Conservation (phyloP, 805 yeast genomes). For the Torulaspora indica region DNA sequence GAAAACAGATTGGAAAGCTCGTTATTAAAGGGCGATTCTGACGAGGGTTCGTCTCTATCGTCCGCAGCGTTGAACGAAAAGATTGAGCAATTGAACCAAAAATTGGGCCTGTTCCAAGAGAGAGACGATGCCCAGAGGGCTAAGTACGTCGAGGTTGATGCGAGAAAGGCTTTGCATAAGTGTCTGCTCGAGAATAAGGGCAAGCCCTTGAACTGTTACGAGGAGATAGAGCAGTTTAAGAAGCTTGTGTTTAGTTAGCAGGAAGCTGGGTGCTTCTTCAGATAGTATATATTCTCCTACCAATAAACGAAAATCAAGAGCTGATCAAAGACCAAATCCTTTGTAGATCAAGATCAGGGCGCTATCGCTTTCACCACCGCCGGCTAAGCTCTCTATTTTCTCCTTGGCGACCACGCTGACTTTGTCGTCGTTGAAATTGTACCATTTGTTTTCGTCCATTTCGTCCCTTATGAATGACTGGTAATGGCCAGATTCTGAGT, state of each 20-base stretch:
- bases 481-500: constrained; percentile 97
- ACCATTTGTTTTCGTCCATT: constrained; percentile 78
- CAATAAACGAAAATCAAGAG: background rate
- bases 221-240: constrained; percentile 67
- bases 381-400: constrained; percentile 79
- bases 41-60: constrained; percentile 18
- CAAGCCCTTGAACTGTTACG: constrained; percentile 75
- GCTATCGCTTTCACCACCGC: constrained; percentile 97
- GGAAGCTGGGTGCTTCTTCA: constrained; percentile 1
- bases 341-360: constrained; percentile 86
- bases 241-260: constrained; percentile 40
- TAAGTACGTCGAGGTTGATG: constrained; percentile 33
- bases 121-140: constrained; percentile 26
- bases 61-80: constrained; percentile 40
- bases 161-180: constrained; percentile 44
- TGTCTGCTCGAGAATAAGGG: constrained; percentile 60
- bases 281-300: constrained; percentile 11
- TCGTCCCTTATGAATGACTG: constrained; percentile 81
- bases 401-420: constrained; percentile 74
- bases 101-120: constrained; percentile 37
- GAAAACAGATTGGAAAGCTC: constrained; percentile 46
- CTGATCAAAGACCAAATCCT: constrained; percentile 59
- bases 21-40: constrained; percentile 36
- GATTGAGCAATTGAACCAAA: constrained; percentile 37
- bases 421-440: constrained; percentile 90